Percentiles rank a stretch among this genome's conserved stretches.
Evolutionary conservation across 2,329 filamentous ascomycete species (phyloP).

Genomic region (Botrytis cinerea): DNA sequence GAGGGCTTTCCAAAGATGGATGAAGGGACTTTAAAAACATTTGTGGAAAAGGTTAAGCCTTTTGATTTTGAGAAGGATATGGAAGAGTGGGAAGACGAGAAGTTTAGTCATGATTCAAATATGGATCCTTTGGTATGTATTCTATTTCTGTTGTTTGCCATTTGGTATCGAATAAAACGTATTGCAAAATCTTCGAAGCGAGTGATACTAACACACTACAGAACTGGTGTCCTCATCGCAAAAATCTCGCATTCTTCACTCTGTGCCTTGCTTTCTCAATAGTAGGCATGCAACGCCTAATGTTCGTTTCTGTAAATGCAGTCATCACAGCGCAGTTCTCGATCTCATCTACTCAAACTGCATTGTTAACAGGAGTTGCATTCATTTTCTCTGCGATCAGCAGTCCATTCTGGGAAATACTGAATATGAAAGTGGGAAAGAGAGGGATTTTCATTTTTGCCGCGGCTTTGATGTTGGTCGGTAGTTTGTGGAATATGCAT

Average conservation of each 20-base stretch:
- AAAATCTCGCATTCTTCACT: slow-evolving; percentile 52
- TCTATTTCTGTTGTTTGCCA: background rate
- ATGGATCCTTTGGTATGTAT: slow-evolving; percentile 12
- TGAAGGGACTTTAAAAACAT: background rate
- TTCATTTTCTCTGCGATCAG: slow-evolving; percentile 52
- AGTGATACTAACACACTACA: slow-evolving; percentile 34
- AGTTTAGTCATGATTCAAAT: background rate
- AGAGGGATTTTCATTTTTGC: slow-evolving; percentile 55
- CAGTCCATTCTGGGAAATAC: slow-evolving; percentile 47
- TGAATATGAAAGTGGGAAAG: slow-evolving; percentile 54
- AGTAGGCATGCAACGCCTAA: slow-evolving; percentile 55
- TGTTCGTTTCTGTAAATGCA: slow-evolving; percentile 52
- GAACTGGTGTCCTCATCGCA: slow-evolving; percentile 60
- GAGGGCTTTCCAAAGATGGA: background rate
- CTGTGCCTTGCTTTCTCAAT: slow-evolving; percentile 52
- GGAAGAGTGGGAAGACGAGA: background rate
- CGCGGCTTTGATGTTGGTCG: slow-evolving; percentile 50
- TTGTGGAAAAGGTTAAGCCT: background rate
- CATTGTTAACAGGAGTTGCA: slow-evolving; percentile 55
- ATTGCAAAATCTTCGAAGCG: background rate
- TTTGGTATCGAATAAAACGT: background rate
- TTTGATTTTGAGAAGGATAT: background rate
- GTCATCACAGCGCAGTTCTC: slow-evolving; percentile 48
- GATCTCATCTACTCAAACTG: slow-evolving; percentile 51
- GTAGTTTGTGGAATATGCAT: slow-evolving; percentile 53